A percentile compares a stretch with the other conserved stretches of the same genome.
phyloP scores from a whole-genome alignment of 225 moss, liverwort and hornwort genomes.

The Climacium dendroides region DNA sequence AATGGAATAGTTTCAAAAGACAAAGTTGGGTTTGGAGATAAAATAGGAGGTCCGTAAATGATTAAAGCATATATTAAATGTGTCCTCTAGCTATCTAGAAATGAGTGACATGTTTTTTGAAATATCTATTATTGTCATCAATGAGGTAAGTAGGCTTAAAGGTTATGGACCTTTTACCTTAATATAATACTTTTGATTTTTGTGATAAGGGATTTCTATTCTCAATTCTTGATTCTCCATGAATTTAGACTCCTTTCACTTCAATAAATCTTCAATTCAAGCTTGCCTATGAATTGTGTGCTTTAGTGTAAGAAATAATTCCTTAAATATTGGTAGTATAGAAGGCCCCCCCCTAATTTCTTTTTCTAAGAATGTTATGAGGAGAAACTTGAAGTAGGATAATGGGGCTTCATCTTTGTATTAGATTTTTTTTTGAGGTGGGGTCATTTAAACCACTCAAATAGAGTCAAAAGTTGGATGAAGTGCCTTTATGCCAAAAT shows the following conservation, averaged over 20 bases:
- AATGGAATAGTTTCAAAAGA: background rate
- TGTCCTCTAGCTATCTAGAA: rapidly evolving
- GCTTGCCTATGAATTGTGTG: rapidly evolving
- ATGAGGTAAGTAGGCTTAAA: background rate
- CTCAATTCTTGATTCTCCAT: background rate
- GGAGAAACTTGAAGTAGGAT: background rate
- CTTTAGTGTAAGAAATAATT: background rate
- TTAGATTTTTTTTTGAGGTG: no score
- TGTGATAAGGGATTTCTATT: background rate
- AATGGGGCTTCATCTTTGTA: no score
- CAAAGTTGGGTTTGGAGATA: background rate
- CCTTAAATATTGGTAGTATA: background rate
- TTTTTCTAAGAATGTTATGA: background rate
- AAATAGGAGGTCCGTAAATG: rapidly evolving
- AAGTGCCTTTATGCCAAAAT: no score
- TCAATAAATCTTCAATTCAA: background rate
- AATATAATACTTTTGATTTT: background rate
- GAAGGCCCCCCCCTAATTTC: rapidly evolving
- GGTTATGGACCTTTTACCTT: background rate
- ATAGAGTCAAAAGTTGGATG: background rate
- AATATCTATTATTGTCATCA: background rate
- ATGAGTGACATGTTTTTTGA: background rate
- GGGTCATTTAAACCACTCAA: no score
- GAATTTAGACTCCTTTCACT: background rate
- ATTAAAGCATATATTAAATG: no score